phyloP scores from a whole-genome alignment of 164 flowering plant species.

The Magnolia sinica region DNA sequence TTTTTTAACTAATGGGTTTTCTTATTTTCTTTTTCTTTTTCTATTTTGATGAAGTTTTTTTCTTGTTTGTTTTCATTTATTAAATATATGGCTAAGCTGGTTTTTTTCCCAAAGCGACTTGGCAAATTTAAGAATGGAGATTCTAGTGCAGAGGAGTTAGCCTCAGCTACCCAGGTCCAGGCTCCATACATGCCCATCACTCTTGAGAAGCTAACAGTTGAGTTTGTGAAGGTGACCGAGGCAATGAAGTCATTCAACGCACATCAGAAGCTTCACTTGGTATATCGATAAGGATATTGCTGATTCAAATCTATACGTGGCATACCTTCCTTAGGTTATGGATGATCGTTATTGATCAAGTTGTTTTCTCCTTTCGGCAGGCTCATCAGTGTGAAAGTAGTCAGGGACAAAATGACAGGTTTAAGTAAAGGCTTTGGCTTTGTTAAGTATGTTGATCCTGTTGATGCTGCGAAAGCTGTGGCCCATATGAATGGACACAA shows the following conservation, averaged over 20 bases:
- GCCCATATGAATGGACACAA: conserved; percentile 30
- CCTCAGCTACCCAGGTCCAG: conserved; percentile 39
- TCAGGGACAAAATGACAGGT: conserved; percentile 36
- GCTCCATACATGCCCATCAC: conserved; percentile 42
- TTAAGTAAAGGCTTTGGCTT: conserved; percentile 45
- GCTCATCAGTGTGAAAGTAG: conserved; percentile 26
- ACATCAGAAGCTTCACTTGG: conserved; percentile 46
- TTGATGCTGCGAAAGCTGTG: conserved; percentile 32
- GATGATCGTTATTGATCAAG: conserved; percentile 26
- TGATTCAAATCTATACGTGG: conserved; percentile 29
- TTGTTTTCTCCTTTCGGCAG: conserved; percentile 45
- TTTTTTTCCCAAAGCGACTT: conserved; percentile 73
- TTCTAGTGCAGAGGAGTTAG: conserved; percentile 42
- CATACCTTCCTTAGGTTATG: conserved; percentile 30
- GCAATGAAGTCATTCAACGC: conserved; percentile 57
- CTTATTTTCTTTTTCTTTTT: too few relatives aligned
- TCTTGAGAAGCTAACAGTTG: conserved; percentile 41
- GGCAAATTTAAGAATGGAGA: conserved; percentile 61
- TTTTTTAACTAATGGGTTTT: too few relatives aligned
- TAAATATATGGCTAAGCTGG: conserved; percentile 78
- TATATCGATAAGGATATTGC: conserved; percentile 14
- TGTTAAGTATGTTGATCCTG: conserved; percentile 30
- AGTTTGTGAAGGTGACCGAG: conserved; percentile 46
- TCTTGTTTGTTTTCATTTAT: too few relatives aligned
- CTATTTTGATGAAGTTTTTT: too few relatives aligned